Evolutionary conservation across 371 early-diverging fungal species (phyloP), one percentile per base, ranked within the genome.

Genomic region (Fennellomyces sp.): DNA sequence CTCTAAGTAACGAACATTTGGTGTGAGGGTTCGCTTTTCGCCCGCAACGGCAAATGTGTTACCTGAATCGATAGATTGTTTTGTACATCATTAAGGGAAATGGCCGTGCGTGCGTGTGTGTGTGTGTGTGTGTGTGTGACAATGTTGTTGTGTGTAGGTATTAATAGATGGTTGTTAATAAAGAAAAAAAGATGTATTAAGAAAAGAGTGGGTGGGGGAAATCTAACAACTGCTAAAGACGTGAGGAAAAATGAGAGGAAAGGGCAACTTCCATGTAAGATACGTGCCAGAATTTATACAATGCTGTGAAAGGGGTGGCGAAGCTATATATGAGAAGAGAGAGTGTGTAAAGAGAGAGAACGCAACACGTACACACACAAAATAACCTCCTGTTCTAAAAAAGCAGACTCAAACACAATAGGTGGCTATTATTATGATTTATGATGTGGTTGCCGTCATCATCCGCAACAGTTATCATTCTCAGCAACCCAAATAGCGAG

Each of bases 41-140:
- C n/a, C n/a, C n/a, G n/a, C n/a, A n/a, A n/a, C n/a, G n/a, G n/a
- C n/a, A n/a, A 33, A 33, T 33, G 35, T 33, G 6, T 33, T 33
- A 68, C 68, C 68, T 63, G 64, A 68, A 68, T 52, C 68, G 64
- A 57, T 63, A 68, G 38, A 68, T 63, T 33, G 64, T 68, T 60
- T 68, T 68, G 52, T 64, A 64, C 61, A 68, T 64, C 53, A 54
- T 60, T 52, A 58, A n/a, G n/a, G n/a, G n/a, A n/a, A n/a, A n/a
- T n/a, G n/a, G n/a, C n/a, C n/a, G 31, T 35, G 28, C n/a, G 48
- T 41, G 13, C 17, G n/a, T 42, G 23, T 42, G n/a, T 19, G 10
- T 2, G 2, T 13, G n/a, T 42, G 35, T 15, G 12, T 21, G 13
- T 58, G 19, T 21, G 13, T 8, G 2, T 35, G 29, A 38, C n/a